phyloP scores from a whole-genome alignment of 2,329 filamentous ascomycete species.

The Herpotrichia juniperi region DNA sequence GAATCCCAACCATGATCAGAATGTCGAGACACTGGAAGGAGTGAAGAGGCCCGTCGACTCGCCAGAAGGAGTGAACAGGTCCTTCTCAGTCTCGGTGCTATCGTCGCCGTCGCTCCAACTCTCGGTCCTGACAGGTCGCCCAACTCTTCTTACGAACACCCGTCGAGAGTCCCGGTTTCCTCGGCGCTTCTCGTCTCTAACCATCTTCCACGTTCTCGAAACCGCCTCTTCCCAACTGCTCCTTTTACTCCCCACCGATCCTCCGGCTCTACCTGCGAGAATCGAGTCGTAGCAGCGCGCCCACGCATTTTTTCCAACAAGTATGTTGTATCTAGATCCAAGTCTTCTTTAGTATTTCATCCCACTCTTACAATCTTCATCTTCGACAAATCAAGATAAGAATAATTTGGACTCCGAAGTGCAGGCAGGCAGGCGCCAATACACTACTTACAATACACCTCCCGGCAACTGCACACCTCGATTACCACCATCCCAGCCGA shows the following conservation, averaged over 20 bases:
- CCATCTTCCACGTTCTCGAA: neutral
- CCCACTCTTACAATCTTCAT: slow-evolving; percentile 3
- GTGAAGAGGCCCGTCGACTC: no score
- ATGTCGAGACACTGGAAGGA: no score
- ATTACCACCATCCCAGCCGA: slow-evolving; percentile 26
- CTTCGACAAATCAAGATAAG: neutral
- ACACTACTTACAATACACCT: slow-evolving; percentile 34
- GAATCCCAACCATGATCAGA: no score
- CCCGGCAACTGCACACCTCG: slow-evolving; percentile 37
- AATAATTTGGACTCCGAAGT: neutral
- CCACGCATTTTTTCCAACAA: neutral
- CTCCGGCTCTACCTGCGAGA: slow-evolving; percentile 5
- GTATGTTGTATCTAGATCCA: slow-evolving; percentile 3
- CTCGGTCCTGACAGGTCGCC: no score
- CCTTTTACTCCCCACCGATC: neutral
- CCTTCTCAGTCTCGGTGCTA: no score
- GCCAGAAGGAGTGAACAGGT: no score
- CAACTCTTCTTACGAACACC: neutral
- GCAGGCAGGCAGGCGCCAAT: slow-evolving; percentile 1
- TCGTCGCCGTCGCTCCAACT: no score
- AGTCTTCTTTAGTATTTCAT: neutral
- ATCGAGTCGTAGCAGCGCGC: neutral
- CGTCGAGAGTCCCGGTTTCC: neutral
- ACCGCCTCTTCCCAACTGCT: neutral
- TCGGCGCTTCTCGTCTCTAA: neutral